Evolutionary conservation across 1,284 basidiomycete species (phyloP).

Genomic region (Ceraceosorus guamensis): DNA sequence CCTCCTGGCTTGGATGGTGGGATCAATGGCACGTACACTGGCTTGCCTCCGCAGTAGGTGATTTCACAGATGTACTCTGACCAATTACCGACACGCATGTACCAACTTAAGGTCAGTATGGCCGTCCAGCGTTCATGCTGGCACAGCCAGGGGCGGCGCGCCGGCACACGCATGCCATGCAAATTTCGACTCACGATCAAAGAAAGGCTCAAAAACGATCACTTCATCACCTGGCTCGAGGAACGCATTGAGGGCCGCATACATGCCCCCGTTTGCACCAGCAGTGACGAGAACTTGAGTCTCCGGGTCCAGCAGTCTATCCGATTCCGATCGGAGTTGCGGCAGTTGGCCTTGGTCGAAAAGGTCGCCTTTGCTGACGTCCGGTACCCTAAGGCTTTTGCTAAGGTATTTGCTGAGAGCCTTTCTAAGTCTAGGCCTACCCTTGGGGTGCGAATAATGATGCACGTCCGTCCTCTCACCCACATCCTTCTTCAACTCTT

Average conservation of each 20-base stretch:
- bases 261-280: constrained; percentile 62
- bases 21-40: constrained; percentile 89
- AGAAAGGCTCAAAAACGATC: constrained; percentile 90
- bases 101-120: too few species aligned
- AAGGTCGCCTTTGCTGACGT: constrained; percentile 18
- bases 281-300: constrained; percentile 87
- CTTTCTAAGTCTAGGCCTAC: constrained; percentile 32
- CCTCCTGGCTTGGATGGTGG: constrained; percentile 56
- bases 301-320: constrained; percentile 70
- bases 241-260: constrained; percentile 34
- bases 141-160: too few species aligned
- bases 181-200: constrained; percentile 57
- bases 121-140: too few species aligned
- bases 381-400: constrained; percentile 23
- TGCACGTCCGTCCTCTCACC: constrained; percentile 35
- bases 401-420: constrained; percentile 27
- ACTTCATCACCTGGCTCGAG: constrained; percentile 70
- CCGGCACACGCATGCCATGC: too few species aligned
- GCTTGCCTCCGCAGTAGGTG: constrained; percentile 62
- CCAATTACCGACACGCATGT: too few species aligned
- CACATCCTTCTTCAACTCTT: constrained; percentile 20
- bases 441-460: constrained; percentile 45
- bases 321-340: constrained; percentile 36
- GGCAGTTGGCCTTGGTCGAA: constrained; percentile 12
- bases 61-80: constrained; percentile 59